A percentile compares a stretch with the other conserved stretches of the same genome.
Conservation (phyloP, 2,329 filamentous ascomycete genomes). For the Apiospora saccharicola region DNA sequence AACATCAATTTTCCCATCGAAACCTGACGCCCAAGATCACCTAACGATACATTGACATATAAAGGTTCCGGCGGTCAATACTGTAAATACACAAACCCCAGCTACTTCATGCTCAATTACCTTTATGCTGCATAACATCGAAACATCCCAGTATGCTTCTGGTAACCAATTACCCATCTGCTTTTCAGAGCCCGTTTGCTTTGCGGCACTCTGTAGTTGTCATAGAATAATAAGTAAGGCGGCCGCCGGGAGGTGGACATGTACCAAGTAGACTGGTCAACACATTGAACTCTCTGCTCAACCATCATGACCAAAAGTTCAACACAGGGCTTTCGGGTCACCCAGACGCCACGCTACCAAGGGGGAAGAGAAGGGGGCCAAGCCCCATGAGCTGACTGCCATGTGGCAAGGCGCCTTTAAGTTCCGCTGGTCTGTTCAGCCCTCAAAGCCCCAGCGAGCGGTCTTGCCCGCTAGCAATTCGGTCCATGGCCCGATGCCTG, state of each 20-base stretch:
- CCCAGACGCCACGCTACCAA: not conserved
- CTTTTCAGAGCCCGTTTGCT: not conserved
- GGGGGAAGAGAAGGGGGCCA: not conserved
- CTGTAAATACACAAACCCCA: no score
- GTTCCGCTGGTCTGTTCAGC: slow-evolving; percentile 1
- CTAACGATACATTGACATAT: no score
- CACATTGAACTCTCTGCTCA: not conserved
- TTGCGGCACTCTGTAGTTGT: not conserved
- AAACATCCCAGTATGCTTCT: no score
- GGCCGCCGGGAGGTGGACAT: no score
- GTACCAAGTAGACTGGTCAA: not conserved
- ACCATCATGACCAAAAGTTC: not conserved
- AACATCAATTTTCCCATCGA: no score
- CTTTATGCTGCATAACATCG: no score
- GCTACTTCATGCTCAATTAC: no score
- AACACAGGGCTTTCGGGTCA: not conserved
- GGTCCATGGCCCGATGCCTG: slow-evolving; percentile 9
- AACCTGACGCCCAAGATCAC: no score
- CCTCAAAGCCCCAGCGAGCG: not conserved
- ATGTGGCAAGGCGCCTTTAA: not conserved
- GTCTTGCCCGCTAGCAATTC: not conserved
- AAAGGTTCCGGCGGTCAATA: no score
- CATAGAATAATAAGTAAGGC: no score
- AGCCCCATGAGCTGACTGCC: not conserved
- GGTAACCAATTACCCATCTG: no score